Evolutionary conservation across 306 rosid genomes (phyloP), one percentile per base, ranked within the genome.

Genomic region (Dalbergia cultrata): DNA sequence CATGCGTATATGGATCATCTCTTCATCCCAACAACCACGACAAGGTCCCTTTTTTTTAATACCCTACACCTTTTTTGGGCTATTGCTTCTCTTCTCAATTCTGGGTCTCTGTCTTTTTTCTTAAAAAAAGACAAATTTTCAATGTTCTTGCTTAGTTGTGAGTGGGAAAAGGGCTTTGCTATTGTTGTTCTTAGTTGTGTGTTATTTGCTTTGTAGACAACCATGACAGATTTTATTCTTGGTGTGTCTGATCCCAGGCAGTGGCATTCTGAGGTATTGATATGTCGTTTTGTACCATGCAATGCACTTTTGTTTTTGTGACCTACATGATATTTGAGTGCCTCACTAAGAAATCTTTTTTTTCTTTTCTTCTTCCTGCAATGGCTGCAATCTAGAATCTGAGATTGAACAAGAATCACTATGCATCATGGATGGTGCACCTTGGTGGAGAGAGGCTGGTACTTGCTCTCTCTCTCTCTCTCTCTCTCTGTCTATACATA

Each of bases 381-480:
- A 76, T 73, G 81, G 13, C 65, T 17, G 69, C 73, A 75, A 86
- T 71, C 39, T 57, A 95, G 99, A 95, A 92, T 85, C 87, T 93
- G 79, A 88, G 86, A 84, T 68, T 87, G 88, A 93, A 95, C 92
- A 89, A 86, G 76, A 84, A 85, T 84, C 99, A 95, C 84, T 95
- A 95, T 84, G 97, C 97, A 3, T 89, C 95, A 56, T 92, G 94
- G 95, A 82, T 93, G 92, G 81, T 74, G 86, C 85, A 81, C 82
- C 91, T 92, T 59, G 97, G 97, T 10, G 99, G 97, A 33, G 95
- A 86, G 57, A 90, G 83, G 77, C 84, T 95, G 97, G 99, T 95
- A 77, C 67, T 60, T 64, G 78, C 74, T 79, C 75, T 86, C 57
- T 50, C 41, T 37, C 41, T 37, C 41, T 37, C 41, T 35, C 26